These are phyloP conservation scores for Hirschfeldia incana DNA, from an alignment of 345 rosid species.

Conservation along the genomic window DNA sequence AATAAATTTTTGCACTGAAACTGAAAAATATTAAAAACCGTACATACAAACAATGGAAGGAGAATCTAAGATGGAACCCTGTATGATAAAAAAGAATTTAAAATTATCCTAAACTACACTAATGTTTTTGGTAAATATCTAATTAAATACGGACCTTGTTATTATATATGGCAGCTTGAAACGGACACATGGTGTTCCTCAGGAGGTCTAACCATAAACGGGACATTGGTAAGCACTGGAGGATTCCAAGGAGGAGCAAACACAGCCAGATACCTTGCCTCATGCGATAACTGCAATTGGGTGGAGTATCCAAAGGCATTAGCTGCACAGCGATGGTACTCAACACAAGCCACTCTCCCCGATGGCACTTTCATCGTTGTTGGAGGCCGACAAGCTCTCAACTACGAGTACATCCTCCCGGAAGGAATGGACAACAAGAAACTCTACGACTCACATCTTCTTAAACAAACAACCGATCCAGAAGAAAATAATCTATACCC, in stretches of 20 bases:
- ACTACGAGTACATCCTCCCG: constrained; percentile 67
- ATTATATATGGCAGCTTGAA: constrained; percentile 42
- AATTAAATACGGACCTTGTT: background rate
- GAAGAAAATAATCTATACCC: constrained; percentile 86
- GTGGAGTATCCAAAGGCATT: constrained; percentile 61
- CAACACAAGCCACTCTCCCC: constrained; percentile 69
- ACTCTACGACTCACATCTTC: constrained; percentile 46
- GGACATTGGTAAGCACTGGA: constrained; percentile 72
- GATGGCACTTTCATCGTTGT: constrained; percentile 77
- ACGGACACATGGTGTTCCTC: constrained; percentile 98
- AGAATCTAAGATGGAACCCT: too few species aligned
- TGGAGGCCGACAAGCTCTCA: constrained; percentile 75
- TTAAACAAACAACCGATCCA: constrained; percentile 51
- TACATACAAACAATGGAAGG: too few species aligned
- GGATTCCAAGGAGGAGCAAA: constrained; percentile 68
- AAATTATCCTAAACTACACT: background rate
- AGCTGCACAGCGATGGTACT: constrained; percentile 75
- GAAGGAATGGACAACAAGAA: constrained; percentile 51
- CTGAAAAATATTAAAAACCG: background rate
- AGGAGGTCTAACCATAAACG: constrained; percentile 69
- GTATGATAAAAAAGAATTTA: too few species aligned
- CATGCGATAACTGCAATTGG: constrained; percentile 52
- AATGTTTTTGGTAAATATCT: background rate
- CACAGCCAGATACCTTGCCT: constrained; percentile 54
- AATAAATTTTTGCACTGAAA: background rate